Conservation (phyloP, 1,284 basidiomycete genomes). For the Ganoderma lucidum region DNA sequence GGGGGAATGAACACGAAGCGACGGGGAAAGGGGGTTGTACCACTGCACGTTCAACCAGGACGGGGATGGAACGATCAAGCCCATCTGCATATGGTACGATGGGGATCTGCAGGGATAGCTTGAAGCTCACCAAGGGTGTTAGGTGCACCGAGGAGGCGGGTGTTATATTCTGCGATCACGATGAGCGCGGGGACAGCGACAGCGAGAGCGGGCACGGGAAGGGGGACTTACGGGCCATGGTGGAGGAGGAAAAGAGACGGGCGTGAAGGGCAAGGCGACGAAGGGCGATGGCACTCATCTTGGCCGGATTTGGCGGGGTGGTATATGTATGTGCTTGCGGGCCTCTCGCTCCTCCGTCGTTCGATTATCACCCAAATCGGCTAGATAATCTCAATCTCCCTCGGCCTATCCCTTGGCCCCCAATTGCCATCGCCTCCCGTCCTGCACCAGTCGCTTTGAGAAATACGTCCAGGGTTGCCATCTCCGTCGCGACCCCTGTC, state of each 20-base stretch:
- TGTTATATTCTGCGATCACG: conserved; percentile 63
- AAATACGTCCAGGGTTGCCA: neutral
- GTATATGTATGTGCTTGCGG: conserved; percentile 15
- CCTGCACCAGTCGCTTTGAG: neutral
- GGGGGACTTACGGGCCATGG: conserved; percentile 66
- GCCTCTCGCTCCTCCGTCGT: conserved; percentile 2
- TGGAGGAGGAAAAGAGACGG: conserved; percentile 58
- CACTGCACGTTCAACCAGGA: neutral
- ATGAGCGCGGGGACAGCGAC: conserved; percentile 24
- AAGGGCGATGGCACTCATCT: conserved; percentile 42
- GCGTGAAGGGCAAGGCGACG: conserved; percentile 66
- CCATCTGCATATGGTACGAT: conserved; percentile 13
- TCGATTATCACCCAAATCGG: conserved; percentile 31
- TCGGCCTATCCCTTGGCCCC: conserved; percentile 13
- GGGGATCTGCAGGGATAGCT: conserved; percentile 2
- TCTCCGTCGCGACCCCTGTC: neutral
- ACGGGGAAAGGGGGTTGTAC: neutral
- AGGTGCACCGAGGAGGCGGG: conserved; percentile 85
- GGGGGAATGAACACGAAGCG: neutral
- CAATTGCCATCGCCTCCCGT: conserved; percentile 13
- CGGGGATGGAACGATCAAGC: conserved; percentile 10
- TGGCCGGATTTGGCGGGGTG: conserved; percentile 22
- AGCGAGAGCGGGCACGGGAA: conserved; percentile 22
- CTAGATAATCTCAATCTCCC: conserved; percentile 26
- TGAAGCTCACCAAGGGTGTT: conserved; percentile 88